Evolutionary conservation across 805 yeast species (phyloP).

Genomic region (Nakazawaea laoshanensis): DNA sequence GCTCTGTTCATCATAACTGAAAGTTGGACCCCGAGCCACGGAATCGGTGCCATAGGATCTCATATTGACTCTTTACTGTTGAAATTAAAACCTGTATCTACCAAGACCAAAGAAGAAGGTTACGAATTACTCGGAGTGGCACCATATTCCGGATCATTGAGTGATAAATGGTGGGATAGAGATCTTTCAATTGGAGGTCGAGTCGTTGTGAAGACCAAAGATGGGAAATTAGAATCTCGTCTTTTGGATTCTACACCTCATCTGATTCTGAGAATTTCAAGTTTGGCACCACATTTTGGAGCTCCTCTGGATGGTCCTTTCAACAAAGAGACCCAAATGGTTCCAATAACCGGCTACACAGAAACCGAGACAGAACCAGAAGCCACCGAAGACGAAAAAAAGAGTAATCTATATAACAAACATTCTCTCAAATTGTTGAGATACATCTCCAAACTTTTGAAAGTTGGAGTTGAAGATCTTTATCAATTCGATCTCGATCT

Average conservation of each 20-base stretch:
- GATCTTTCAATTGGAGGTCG: constrained; percentile 83
- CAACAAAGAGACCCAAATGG: constrained; percentile 68
- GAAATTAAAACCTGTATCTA: constrained; percentile 64
- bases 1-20: constrained; percentile 65
- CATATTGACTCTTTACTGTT: constrained; percentile 70
- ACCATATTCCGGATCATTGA: constrained; percentile 69
- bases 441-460: constrained; percentile 55
- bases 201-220: constrained; percentile 39
- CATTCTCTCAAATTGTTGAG: constrained; percentile 64
- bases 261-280: constrained; percentile 74
- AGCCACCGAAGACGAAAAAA: constrained; percentile 51
- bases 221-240: constrained; percentile 28
- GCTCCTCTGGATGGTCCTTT: constrained; percentile 58
- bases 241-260: constrained; percentile 52
- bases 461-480: constrained; percentile 49
- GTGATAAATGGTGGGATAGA: constrained; percentile 70
- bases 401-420: constrained; percentile 54
- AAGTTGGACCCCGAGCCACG: constrained; percentile 53
- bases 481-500: constrained; percentile 69
- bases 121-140: constrained; percentile 76
- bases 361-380: constrained; percentile 26
- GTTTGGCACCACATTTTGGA: constrained; percentile 86
- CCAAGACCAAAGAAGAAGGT: constrained; percentile 58
- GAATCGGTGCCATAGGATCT: constrained; percentile 62
- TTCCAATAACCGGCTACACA: constrained; percentile 68